Evolutionary conservation across 495 filamentous ascomycete species (phyloP).

Genomic region (Barbatosphaeria neglecta): DNA sequence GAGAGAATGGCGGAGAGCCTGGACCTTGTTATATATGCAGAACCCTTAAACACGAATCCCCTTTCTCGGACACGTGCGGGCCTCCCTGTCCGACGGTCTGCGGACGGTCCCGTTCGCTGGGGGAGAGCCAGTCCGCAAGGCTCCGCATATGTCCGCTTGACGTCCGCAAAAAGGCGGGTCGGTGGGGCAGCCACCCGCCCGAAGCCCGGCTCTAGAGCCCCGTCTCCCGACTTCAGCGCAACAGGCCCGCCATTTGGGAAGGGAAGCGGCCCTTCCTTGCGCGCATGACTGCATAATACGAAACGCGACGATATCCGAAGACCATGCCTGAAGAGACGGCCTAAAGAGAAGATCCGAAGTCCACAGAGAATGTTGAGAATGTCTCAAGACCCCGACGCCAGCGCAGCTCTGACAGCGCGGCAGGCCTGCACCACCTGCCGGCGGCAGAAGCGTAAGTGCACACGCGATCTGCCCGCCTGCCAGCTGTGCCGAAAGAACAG

Average conservation of each 20-base stretch:
- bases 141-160: neutral
- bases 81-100: neutral
- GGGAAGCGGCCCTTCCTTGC: no score
- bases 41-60: no score
- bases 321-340: no score
- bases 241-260: no score
- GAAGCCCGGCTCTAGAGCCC: no score
- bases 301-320: no score
- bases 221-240: neutral
- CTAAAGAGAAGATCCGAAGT: no score
- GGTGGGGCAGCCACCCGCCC: no score
- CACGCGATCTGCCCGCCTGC: neutral
- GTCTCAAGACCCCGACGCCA: neutral
- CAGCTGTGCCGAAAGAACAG: neutral
- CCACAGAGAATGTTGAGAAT: no score
- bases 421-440: neutral
- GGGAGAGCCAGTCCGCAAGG: neutral
- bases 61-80: neutral
- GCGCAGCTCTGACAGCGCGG: neutral
- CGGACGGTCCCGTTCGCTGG: neutral
- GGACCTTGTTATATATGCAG: no score
- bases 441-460: slow-evolving; percentile 1
- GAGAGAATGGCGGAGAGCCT: no score
- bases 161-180: neutral
- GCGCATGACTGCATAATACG: no score